Conservation (phyloP, 2,329 filamentous ascomycete species). For the Aurifilum marmelostoma region DNA sequence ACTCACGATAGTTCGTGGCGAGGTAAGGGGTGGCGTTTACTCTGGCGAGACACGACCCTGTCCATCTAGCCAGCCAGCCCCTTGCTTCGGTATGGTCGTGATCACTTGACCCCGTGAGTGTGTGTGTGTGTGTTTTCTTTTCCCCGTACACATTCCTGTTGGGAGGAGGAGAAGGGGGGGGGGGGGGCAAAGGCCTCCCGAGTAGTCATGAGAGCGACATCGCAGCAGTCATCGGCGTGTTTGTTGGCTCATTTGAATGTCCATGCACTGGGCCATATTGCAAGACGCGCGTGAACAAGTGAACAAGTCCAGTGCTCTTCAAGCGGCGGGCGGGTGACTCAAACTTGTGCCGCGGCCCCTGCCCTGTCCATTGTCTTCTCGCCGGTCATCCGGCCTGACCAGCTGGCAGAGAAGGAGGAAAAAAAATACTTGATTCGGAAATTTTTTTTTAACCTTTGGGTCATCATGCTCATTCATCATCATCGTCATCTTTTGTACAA, state of each 20-base stretch:
- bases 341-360: neutral
- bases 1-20: neutral
- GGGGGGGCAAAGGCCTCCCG: neutral
- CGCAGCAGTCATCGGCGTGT: neutral
- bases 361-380: neutral
- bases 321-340: neutral
- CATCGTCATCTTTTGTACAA: neutral
- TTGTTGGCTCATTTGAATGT: too few species aligned
- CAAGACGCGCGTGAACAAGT: neutral
- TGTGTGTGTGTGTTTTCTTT: neutral
- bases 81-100: neutral
- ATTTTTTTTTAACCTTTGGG: neutral
- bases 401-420: neutral
- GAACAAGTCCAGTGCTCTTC: too few species aligned
- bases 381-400: neutral
- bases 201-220: constrained; percentile 10
- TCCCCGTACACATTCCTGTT: too few species aligned
- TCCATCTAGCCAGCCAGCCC: neutral
- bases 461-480: neutral
- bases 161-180: neutral
- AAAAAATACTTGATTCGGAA: too few species aligned
- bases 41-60: neutral
- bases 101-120: neutral
- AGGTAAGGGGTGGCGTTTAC: neutral
- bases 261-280: neutral